Percentiles rank a stretch among this genome's conserved stretches.
These are phyloP conservation scores for Botrytis medusae DNA, from an alignment of 2,329 filamentous ascomycete genomes.

Conservation along the genomic window DNA sequence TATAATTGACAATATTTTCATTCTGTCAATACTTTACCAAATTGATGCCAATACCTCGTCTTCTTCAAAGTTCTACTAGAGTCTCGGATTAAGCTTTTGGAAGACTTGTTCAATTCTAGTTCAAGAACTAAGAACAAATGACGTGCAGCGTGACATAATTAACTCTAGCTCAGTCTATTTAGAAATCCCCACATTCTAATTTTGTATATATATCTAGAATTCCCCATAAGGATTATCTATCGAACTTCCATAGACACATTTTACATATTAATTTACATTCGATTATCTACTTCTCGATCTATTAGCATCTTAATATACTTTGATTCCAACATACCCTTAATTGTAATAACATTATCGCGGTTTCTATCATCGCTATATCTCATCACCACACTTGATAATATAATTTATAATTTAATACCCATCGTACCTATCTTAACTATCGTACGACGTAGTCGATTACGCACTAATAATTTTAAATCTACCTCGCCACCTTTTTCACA, in stretches of 20 bases:
- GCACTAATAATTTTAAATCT: too few relatives aligned
- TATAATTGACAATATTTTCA: not conserved
- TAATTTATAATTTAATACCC: too few relatives aligned
- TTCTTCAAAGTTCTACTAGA: fast-evolving
- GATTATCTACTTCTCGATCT: not conserved
- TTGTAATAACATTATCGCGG: too few relatives aligned
- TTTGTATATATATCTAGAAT: not conserved
- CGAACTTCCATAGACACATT: too few relatives aligned
- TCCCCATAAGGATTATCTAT: too few relatives aligned
- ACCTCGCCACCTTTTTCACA: not conserved
- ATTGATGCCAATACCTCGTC: fast-evolving
- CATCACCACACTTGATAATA: too few relatives aligned
- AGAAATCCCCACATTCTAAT: not conserved
- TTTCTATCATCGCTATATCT: too few relatives aligned
- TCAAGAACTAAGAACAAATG: not conserved
- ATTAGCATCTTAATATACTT: too few relatives aligned
- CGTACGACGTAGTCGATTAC: too few relatives aligned
- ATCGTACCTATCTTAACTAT: too few relatives aligned
- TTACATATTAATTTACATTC: not conserved
- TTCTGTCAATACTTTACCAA: not conserved
- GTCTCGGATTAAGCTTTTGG: not conserved
- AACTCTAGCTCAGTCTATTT: not conserved
- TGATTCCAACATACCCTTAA: too few relatives aligned
- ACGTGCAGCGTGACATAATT: not conserved
- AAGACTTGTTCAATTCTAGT: fast-evolving